Evolutionary conservation across 2,329 filamentous ascomycete species (phyloP).

Genomic region (Penicillium paneum): DNA sequence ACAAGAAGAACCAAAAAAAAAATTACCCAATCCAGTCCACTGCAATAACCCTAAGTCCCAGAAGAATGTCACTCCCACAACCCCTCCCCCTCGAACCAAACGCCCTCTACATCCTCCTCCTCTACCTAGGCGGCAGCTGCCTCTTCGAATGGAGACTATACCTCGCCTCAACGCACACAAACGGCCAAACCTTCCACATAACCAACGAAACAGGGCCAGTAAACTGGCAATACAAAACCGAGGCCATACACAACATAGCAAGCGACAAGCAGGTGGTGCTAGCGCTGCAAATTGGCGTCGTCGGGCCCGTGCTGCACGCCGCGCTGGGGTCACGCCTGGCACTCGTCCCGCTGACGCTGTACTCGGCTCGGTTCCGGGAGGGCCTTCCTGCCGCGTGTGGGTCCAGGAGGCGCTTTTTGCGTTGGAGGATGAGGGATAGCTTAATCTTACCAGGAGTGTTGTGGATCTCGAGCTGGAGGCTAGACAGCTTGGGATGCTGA

Average conservation of each 20-base stretch:
- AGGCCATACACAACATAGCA: constrained; percentile 2
- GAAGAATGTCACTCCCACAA: background rate
- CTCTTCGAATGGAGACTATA: constrained; percentile 27
- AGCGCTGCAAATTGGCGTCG: constrained; percentile 21
- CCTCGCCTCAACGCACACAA: constrained; percentile 11
- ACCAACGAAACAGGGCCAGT: constrained; percentile 11
- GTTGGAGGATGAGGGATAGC: constrained; percentile 25
- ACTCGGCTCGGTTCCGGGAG: constrained; percentile 21
- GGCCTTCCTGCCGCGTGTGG: constrained; percentile 22
- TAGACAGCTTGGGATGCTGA: constrained; percentile 6
- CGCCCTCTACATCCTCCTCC: constrained; percentile 23
- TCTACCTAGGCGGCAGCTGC: constrained; percentile 15
- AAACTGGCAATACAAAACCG: constrained; percentile 18
- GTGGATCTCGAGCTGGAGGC: constrained; percentile 20
- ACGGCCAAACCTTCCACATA: constrained; percentile 20
- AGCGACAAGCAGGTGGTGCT: constrained; percentile 10
- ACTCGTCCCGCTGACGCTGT: constrained; percentile 14
- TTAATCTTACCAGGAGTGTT: constrained; percentile 15
- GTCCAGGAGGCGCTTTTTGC: constrained; percentile 24
- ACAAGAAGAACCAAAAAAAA: background rate
- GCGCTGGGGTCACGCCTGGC: constrained; percentile 16
- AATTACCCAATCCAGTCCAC: background rate
- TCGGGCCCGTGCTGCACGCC: constrained; percentile 18
- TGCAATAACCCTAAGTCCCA: background rate
- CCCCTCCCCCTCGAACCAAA: constrained; percentile 15